Evolutionary conservation across 2,329 filamentous ascomycete genomes (phyloP), one percentile per base, ranked within the genome.

Genomic region (Ceratocystis destructans): DNA sequence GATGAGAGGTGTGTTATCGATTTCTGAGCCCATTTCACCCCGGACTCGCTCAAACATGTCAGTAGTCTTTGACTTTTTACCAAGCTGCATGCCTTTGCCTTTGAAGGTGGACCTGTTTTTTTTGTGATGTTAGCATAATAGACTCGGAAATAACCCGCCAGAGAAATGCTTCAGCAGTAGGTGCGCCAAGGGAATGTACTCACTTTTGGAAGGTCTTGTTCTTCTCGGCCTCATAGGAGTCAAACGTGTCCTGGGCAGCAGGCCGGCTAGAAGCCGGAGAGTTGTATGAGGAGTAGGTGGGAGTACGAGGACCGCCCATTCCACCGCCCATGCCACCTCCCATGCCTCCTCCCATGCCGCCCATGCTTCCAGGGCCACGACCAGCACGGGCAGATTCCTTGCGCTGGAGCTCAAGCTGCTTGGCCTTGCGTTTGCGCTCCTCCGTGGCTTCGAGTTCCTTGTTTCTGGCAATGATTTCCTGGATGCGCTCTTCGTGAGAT

Each of bases 401-500:
- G 75, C 94, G 89, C 79, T 99, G 94, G 84, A 99, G 89, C 77
- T 99, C 95, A 73, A 99, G 82, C 77, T 99, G 94, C 81, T 97
- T 99, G 64, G 94, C 95, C 78, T 96, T 96, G 72, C 93, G 85
- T 82, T 99, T 99, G 74, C 95, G 89, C 81, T 99, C 94, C 76
- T 99, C 94, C 65, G 89, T 96, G 8, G 94, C 95, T 77, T 99
- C 94, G 71, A 99, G 82, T 77, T 99, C 95, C 80, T 99, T 99
- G 82, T 99, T 99, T 75, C 90, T 83, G 69, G 91, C 90, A 74
- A 96, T 96, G 70, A 96, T 99, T 75, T 96, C 94, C 77, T 99
- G 94, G 71, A 99, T 97, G 74, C 94, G 87, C 82, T 99, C 94
- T 78, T 99, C 95, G 73, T 99, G 94, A 77, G 88, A 94, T 77